Evolutionary conservation across 139 green algal species (phyloP).

Genomic region (Chara braunii): DNA sequence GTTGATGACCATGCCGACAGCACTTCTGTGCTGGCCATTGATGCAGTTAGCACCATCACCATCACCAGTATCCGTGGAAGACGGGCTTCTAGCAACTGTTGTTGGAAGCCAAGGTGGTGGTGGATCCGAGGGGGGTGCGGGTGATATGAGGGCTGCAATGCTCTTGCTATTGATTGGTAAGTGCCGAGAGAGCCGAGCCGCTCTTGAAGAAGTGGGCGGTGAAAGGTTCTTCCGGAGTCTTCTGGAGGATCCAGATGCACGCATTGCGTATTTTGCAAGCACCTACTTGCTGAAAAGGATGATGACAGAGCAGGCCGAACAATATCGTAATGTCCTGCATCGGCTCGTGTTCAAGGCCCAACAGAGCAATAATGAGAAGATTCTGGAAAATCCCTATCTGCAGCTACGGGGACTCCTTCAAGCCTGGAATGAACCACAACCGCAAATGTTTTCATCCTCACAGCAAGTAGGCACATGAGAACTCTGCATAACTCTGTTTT

Average conservation of each 20-base stretch:
- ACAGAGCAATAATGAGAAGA: constrained; percentile 44
- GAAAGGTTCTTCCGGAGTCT: constrained; percentile 33
- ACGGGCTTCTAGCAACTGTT: constrained; percentile 22
- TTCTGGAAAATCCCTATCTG: constrained; percentile 39
- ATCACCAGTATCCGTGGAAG: neutral
- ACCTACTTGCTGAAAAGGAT: constrained; percentile 33
- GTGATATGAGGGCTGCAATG: constrained; percentile 23
- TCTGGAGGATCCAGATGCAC: constrained; percentile 31
- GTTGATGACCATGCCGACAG: constrained; percentile 8
- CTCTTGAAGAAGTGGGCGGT: constrained; percentile 26
- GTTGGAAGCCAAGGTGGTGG: constrained; percentile 26
- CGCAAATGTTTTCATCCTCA: too few relatives aligned
- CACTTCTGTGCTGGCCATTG: constrained; percentile 32
- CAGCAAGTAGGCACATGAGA: too few relatives aligned
- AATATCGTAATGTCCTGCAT: constrained; percentile 24
- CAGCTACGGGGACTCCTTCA: constrained; percentile 30
- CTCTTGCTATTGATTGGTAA: constrained; percentile 40
- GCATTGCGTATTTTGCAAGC: constrained; percentile 31
- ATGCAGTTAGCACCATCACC: constrained; percentile 24
- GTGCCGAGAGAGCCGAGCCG: constrained; percentile 13
- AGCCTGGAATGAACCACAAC: constrained; percentile 5
- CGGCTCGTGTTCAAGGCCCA: constrained; percentile 39
- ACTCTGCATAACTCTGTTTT: too few relatives aligned
- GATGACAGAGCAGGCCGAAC: constrained; percentile 27
- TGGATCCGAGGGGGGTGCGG: neutral